Conservation (phyloP, 345 rosid species). For the Boechera divaricarpa region DNA sequence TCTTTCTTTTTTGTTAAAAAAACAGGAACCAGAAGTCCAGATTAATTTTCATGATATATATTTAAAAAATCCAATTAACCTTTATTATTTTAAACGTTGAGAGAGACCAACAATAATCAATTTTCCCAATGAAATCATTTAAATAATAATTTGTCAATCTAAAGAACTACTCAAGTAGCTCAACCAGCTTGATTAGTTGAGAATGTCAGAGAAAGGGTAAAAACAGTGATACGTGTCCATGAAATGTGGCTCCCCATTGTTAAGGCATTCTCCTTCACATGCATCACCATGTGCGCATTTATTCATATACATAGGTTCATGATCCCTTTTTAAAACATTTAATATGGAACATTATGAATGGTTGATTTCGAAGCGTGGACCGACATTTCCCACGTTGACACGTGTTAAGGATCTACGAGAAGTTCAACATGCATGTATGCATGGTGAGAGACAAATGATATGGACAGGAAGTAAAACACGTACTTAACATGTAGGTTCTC, state of each 20-base stretch:
- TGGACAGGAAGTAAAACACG: constrained; percentile 32
- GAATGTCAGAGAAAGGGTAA: not conserved
- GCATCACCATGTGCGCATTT: constrained; percentile 41
- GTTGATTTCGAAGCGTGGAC: constrained; percentile 24
- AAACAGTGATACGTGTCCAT: constrained; percentile 11
- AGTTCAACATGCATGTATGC: constrained; percentile 29
- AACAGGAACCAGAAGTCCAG: not conserved
- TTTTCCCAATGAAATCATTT: not conserved
- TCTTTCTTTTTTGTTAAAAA: not conserved
- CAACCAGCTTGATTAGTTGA: not conserved
- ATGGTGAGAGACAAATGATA: constrained; percentile 25
- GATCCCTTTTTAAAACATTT: not conserved
- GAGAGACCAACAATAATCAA: not conserved
- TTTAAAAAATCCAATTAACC: not conserved
- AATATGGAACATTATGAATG: constrained; percentile 25
- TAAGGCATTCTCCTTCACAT: constrained; percentile 35
- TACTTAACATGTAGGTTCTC: constrained; percentile 17
- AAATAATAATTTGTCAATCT: not conserved
- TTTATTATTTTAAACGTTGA: not conserved
- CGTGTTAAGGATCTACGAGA: constrained; percentile 6
- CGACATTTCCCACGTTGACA: constrained; percentile 29
- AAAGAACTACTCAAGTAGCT: not conserved
- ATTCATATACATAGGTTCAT: constrained; percentile 19
- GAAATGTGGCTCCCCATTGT: constrained; percentile 42
- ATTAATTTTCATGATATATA: not conserved